A percentile compares a stretch with the other conserved stretches of the same genome.
Conservation (phyloP, 192 early-diverging fungal genomes). For the Martensiomyces pterosporus region DNA sequence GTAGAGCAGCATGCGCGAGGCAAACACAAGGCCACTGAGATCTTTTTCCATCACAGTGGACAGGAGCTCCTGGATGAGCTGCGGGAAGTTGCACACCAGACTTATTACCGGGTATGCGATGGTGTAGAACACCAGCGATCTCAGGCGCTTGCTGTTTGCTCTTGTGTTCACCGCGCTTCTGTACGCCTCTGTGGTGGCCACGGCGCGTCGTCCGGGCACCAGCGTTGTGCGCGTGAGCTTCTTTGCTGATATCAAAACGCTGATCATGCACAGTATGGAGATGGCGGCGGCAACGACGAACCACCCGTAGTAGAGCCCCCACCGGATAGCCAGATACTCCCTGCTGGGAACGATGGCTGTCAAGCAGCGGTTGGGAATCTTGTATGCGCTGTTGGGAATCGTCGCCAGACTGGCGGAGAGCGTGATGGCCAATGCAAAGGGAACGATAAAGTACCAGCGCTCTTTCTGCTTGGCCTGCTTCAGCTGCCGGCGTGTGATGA, state of each 20-base stretch:
- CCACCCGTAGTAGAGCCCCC: slow-evolving; percentile 47
- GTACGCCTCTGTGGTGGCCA: slow-evolving; percentile 35
- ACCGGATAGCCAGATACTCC: slow-evolving; percentile 31
- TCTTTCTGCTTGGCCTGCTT: slow-evolving; percentile 30
- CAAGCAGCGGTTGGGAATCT: slow-evolving; percentile 19
- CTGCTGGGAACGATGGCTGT: slow-evolving; percentile 11
- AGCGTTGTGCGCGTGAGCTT: slow-evolving; percentile 34
- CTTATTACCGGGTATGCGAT: slow-evolving; percentile 45
- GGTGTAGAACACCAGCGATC: slow-evolving; percentile 45
- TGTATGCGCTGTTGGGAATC: slow-evolving; percentile 37
- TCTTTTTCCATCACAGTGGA: slow-evolving; percentile 16
- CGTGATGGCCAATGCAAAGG: slow-evolving; percentile 23
- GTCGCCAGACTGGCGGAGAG: slow-evolving; percentile 24
- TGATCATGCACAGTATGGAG: slow-evolving; percentile 40
- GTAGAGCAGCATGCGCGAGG: slow-evolving; percentile 13
- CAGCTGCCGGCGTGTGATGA: slow-evolving; percentile 41
- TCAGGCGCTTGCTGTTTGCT: slow-evolving; percentile 44
- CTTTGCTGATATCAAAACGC: slow-evolving; percentile 29
- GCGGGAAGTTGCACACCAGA: slow-evolving; percentile 40
- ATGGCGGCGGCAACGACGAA: slow-evolving; percentile 38
- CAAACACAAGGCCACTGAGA: slow-evolving; percentile 15
- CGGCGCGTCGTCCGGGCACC: neutral
- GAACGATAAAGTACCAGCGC: slow-evolving; percentile 49
- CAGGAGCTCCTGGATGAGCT: slow-evolving; percentile 36
- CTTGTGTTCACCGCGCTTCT: slow-evolving; percentile 42